phyloP scores from a whole-genome alignment of 495 filamentous ascomycete species.

The Xylaria venustula region DNA sequence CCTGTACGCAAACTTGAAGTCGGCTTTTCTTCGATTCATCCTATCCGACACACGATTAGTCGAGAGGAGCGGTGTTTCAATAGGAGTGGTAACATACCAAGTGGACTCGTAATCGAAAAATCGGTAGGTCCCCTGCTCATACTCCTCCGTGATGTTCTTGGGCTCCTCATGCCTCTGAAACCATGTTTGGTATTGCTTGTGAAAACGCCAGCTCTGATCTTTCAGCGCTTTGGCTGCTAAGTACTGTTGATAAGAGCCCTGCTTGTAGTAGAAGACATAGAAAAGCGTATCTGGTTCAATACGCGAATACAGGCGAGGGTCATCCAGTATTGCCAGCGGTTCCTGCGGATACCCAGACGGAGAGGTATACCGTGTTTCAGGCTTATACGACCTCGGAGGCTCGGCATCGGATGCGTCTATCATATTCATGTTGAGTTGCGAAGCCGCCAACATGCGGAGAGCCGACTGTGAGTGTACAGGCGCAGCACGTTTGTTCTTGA shows the following conservation, averaged over 20 bases:
- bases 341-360: constrained; percentile 89
- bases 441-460: constrained; percentile 69
- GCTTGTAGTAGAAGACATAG: constrained; percentile 98
- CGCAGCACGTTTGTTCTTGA: constrained; percentile 65
- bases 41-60: constrained; percentile 45
- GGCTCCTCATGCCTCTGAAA: constrained; percentile 98
- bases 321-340: constrained; percentile 83
- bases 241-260: constrained; percentile 93
- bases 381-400: constrained; percentile 77
- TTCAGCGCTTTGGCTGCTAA: constrained; percentile 95
- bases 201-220: constrained; percentile 96
- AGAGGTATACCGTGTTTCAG: constrained; percentile 63
- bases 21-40: constrained; percentile 98
- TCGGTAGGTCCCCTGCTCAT: constrained; percentile 95
- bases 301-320: constrained; percentile 78
- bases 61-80: background rate
- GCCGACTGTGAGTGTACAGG: constrained; percentile 60
- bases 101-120: constrained; percentile 99
- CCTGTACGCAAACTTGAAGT: constrained; percentile 98
- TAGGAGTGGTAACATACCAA: constrained; percentile 63
- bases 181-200: constrained; percentile 99
- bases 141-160: constrained; percentile 97
- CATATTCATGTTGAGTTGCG: constrained; percentile 63
- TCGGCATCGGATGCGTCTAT: constrained; percentile 73
- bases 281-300: constrained; percentile 97